phyloP scores from a whole-genome alignment of 805 yeast species.

The Nakazawaea pomicola region DNA sequence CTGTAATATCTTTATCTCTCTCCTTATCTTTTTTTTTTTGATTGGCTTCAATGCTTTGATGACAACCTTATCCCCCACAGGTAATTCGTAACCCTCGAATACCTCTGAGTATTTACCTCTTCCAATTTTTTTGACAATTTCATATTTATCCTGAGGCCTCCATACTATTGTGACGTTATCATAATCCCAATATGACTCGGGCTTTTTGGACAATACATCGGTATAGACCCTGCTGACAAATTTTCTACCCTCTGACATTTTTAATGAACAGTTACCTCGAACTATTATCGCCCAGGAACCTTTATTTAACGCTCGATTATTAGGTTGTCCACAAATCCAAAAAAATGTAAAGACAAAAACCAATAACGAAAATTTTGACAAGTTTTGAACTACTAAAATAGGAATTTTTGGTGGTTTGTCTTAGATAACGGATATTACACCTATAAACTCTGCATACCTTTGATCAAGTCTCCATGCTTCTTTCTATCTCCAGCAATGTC shows the following conservation, averaged over 20 bases:
- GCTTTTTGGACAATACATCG: slow-evolving; percentile 63
- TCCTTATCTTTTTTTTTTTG: slow-evolving; percentile 82
- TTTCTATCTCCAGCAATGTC: slow-evolving; percentile 31
- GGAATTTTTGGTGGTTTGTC: background rate
- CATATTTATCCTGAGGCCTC: slow-evolving; percentile 50
- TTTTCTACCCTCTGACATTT: slow-evolving; percentile 4
- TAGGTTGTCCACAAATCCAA: no score
- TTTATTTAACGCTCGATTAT: no score
- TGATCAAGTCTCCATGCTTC: slow-evolving; percentile 37
- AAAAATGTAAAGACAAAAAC: no score
- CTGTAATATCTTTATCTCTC: slow-evolving; percentile 85
- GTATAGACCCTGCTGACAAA: slow-evolving; percentile 61
- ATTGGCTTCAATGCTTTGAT: slow-evolving; percentile 92
- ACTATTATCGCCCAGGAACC: no score
- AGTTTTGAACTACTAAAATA: no score
- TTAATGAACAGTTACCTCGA: no score
- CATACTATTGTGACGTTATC: slow-evolving; percentile 60
- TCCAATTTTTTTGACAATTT: slow-evolving; percentile 79
- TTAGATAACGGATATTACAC: background rate
- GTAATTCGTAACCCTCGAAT: slow-evolving; percentile 73
- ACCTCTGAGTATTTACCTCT: slow-evolving; percentile 96
- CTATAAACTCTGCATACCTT: slow-evolving; percentile 28
- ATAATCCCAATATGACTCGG: slow-evolving; percentile 81
- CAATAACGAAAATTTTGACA: no score
- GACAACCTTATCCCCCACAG: slow-evolving; percentile 61